Base-by-base conservation (phyloP, 345 rosid genomes). In the Cardamine occulta region DNA sequence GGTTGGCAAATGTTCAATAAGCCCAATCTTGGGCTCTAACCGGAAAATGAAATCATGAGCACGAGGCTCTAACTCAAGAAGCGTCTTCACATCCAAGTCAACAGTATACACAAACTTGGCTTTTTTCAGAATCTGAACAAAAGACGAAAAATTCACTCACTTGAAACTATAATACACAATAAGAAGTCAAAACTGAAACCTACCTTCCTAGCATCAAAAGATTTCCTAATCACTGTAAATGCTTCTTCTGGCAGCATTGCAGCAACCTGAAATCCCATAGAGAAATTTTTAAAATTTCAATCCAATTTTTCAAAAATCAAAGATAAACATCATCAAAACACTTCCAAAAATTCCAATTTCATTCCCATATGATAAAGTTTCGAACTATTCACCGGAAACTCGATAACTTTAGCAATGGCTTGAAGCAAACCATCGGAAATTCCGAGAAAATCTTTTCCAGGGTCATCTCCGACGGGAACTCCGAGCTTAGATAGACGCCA, bases 161-260 rank as follows among this genome's bases (percentile, higher is more conserved):
- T 65, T 72, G 42, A 66, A 66, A 58, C 56, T 6, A 48, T 11
- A 39, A 19, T 3, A 55, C n/a, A 53, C 4, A 53, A 28, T 18
- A 32, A 56, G 0, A 69, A 17, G 4, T 63, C 47, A 71, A 35
- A 56, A 76, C 5, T 4, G 31, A 40, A 55, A 76, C 79, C 3
- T 7, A 88, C 97, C 97, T 90, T 91, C 76, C 98, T 86, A 19
- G 98, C 97, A 67, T 94, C 98, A 79, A 91, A 94, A 4, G 98
- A 91, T 79, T 91, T 94, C 81, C 98, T 81, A 72, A 90, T 34
- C 19, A 94, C 87, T 15, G 90, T 19, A 81, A 94, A 88, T 12
- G 96, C 97, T 80, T 91, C 92, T 12, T 75, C 73, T 3, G 98
- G 97, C 82, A 91, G 69, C 96, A 94, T 81, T 0, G 97, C 84